These are phyloP conservation scores for Metschnikowia noctiluminum DNA, from an alignment of 805 yeast species.

Conservation along the genomic window DNA sequence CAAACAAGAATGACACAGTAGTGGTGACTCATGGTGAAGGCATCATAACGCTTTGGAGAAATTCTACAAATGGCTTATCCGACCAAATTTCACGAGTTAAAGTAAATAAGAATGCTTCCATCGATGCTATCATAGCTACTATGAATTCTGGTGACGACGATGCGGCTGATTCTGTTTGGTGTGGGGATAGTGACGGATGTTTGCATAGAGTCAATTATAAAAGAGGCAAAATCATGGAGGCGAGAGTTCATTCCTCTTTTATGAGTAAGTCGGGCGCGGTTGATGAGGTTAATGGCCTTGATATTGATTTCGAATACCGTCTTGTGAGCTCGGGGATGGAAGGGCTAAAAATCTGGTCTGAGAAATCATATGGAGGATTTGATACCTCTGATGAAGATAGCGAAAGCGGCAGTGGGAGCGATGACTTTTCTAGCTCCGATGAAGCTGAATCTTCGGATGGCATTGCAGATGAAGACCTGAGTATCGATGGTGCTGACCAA, in stretches of 20 bases:
- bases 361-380: neutral
- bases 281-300: constrained; percentile 77
- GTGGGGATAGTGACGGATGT: constrained; percentile 76
- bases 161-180: constrained; percentile 55
- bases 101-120: constrained; percentile 63
- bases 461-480: neutral
- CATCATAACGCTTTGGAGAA: constrained; percentile 81
- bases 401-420: constrained; percentile 5
- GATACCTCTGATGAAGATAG: constrained; percentile 1
- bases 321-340: constrained; percentile 84
- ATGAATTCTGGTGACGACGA: constrained; percentile 51
- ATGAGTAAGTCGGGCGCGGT: constrained; percentile 32
- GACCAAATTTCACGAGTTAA: constrained; percentile 82
- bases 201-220: constrained; percentile 65
- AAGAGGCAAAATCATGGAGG: constrained; percentile 59
- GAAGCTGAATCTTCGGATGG: constrained; percentile 1
- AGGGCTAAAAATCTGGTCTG: constrained; percentile 67
- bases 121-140: constrained; percentile 64
- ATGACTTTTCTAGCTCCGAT: constrained; percentile 1
- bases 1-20: constrained; percentile 55
- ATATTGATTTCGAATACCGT: constrained; percentile 77
- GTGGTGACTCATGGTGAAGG: constrained; percentile 93
- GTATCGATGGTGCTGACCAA: too few species aligned
- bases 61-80: constrained; percentile 57
- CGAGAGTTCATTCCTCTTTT: constrained; percentile 58